Base-by-base conservation (phyloP, 2,329 filamentous ascomycete species). In the Camptophora hylomeconis region DNA sequence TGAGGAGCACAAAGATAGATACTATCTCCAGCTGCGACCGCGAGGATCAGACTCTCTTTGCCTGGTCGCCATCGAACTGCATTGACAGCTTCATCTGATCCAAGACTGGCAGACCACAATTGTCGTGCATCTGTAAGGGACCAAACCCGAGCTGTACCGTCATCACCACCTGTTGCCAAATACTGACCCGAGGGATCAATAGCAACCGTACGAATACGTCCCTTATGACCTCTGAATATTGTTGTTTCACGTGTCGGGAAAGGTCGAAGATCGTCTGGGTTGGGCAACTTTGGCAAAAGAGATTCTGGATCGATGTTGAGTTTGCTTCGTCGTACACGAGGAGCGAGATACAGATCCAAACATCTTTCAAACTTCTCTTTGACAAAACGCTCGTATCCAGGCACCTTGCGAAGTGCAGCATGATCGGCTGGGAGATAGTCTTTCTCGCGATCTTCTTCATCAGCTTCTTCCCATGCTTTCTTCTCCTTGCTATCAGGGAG, bases 361-460 rank as follows among this genome's bases (percentile, higher is more conserved):
- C 84, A 95, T 41, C 92, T 70, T 54, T 98, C 86, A 46, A 98
- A 98, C 42, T 86, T 78, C 56, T 98, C 89, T 55, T 94, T 93
- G 51, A 98, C 75, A 42, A 94, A 83, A 31, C 68, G 70, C 28
- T 79, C 80, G 51, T 93, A 98, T 10, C 80, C 92, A 28, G 92
- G 89, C 5, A 95, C 89, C 51, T 83, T 84, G 38, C 89, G 78
- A 31, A 98, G 62, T 2, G 89, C 76, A 43, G 80, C 75, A 52
- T 83, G 82, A 49, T 83, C 75, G 35, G 73, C 73, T 2, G 92
- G 82, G 18, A 98, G 58, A 46, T 83, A 98, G 26, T 92, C 80
- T 50, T 77, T 84, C 45, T 92, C 82, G 32, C 86, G 69, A 39
- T 98, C 89, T 51, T 95, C 89, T 2, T 82, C 80, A 39, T 95